phyloP scores from a whole-genome alignment of 2,329 filamentous ascomycete species.

The Ophiostoma novo-ulmi region DNA sequence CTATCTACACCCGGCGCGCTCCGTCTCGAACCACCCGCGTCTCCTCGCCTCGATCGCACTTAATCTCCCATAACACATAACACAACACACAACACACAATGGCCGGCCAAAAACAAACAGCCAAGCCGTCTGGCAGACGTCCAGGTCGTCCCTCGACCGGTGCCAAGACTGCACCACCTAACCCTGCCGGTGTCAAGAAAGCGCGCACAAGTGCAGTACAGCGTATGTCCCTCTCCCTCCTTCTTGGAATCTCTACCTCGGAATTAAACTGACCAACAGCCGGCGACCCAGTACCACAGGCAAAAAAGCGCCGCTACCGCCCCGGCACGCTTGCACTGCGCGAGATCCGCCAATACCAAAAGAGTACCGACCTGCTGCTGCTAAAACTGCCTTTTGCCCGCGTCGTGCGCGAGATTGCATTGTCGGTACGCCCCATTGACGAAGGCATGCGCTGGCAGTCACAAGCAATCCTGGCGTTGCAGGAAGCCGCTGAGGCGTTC shows the following conservation, averaged over 20 bases:
- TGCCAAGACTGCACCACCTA: constrained; percentile 6
- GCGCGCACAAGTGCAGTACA: constrained; percentile 4
- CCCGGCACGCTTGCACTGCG: constrained; percentile 81
- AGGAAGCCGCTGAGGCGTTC: constrained; percentile 95
- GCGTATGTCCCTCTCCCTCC: constrained; percentile 12
- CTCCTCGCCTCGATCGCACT: neutral
- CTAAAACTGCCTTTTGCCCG: constrained; percentile 74
- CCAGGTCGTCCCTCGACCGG: constrained; percentile 17
- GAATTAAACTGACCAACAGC: constrained; percentile 42
- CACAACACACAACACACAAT: constrained; percentile 10
- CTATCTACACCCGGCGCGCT: neutral
- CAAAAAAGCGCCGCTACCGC: constrained; percentile 59
- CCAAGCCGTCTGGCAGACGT: constrained; percentile 13
- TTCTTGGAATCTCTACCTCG: too few relatives aligned
- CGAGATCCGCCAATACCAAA: constrained; percentile 89
- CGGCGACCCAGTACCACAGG: constrained; percentile 65
- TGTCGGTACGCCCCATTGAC: constrained; percentile 56
- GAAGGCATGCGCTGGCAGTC: constrained; percentile 89
- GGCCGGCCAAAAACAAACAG: constrained; percentile 15
- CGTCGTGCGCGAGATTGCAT: constrained; percentile 70
- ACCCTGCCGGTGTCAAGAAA: constrained; percentile 14
- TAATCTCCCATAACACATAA: neutral
- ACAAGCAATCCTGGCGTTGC: constrained; percentile 85
- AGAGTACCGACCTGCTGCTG: constrained; percentile 80
- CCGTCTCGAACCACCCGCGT: neutral